phyloP scores from a whole-genome alignment of 352 stramenopile species.

The Globisporangium barbulae region DNA sequence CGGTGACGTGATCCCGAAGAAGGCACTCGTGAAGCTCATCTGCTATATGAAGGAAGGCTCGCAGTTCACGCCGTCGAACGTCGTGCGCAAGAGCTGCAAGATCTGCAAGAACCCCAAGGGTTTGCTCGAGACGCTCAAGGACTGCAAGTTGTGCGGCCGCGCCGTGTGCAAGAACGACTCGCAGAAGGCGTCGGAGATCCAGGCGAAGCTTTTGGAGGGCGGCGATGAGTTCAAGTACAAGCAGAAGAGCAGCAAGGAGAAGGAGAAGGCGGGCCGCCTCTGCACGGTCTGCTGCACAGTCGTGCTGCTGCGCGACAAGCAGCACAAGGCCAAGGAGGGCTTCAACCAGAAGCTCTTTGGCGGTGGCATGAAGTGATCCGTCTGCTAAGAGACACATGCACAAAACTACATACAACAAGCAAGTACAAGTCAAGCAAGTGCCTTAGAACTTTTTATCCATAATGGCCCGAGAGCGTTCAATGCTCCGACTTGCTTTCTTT shows the following conservation, averaged over 20 bases:
- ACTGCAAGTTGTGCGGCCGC: conserved; percentile 76
- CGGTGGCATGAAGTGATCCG: conserved; percentile 51
- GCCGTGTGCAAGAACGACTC: conserved; percentile 83
- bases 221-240: conserved; percentile 22
- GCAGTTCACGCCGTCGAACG: conserved; percentile 48
- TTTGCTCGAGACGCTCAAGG: conserved; percentile 64
- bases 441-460: background rate
- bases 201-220: conserved; percentile 38
- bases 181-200: conserved; percentile 70
- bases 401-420: background rate
- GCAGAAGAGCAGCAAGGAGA: conserved; percentile 38
- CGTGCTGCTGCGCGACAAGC: conserved; percentile 68
- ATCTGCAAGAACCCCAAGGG: conserved; percentile 80
- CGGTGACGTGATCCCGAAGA: conserved; percentile 72
- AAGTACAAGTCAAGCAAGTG: background rate
- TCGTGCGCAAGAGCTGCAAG: conserved; percentile 70
- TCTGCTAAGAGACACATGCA: background rate
- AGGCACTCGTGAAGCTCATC: conserved; percentile 73
- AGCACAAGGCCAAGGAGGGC: conserved; percentile 62
- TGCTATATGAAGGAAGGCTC: conserved; percentile 78
- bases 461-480: background rate
- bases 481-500: background rate
- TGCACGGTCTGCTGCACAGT: conserved; percentile 81
- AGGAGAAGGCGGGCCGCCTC: conserved; percentile 53
- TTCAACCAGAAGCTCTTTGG: conserved; percentile 83